A percentile compares a stretch with the other conserved stretches of the same genome.
These are phyloP conservation scores for Leccinellum albellum DNA, from an alignment of 768 basidiomycete genomes.

Conservation along the genomic window DNA sequence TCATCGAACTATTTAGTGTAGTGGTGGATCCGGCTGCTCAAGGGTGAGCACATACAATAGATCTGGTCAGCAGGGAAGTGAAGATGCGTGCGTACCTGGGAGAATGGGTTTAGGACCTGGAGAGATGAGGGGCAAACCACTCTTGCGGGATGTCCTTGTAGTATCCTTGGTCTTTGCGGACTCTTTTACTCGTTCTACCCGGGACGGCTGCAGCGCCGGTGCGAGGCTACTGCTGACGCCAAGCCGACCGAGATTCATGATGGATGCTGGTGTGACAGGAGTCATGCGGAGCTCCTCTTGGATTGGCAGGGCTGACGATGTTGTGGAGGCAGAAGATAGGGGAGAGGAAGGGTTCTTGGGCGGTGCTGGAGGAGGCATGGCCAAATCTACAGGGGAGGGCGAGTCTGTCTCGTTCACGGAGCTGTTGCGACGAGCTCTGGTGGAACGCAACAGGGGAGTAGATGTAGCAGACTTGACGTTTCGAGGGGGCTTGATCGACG, in stretches of 20 bases:
- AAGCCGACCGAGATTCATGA: conserved; percentile 82
- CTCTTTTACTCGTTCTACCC: conserved; percentile 28
- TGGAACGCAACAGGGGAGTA: conserved; percentile 52
- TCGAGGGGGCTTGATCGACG: conserved; percentile 23
- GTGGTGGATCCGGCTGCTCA: conserved; percentile 34
- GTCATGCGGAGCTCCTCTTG: conserved; percentile 38
- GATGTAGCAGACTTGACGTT: conserved; percentile 51
- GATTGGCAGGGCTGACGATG: conserved; percentile 2
- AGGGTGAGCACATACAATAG: conserved; percentile 1
- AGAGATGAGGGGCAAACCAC: conserved; percentile 37
- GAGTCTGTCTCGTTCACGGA: conserved; percentile 49
- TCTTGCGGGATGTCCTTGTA: conserved; percentile 27
- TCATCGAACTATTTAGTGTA: conserved; percentile 23
- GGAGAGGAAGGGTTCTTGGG: conserved; percentile 30
- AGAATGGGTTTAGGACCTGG: conserved; percentile 68
- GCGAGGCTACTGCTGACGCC: conserved; percentile 47
- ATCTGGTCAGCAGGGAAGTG: background rate
- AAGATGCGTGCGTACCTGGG: conserved; percentile 47
- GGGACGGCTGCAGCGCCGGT: conserved; percentile 23
- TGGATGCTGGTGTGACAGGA: conserved; percentile 87
- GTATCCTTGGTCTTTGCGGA: conserved; percentile 28
- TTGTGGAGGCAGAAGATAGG: conserved; percentile 4
- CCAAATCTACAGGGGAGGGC: conserved; percentile 83
- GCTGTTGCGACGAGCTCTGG: conserved; percentile 42
- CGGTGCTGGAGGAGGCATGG: conserved; percentile 83